Base-by-base conservation (phyloP, 1,284 basidiomycete genomes). In the Heterobasidion parviporum region DNA sequence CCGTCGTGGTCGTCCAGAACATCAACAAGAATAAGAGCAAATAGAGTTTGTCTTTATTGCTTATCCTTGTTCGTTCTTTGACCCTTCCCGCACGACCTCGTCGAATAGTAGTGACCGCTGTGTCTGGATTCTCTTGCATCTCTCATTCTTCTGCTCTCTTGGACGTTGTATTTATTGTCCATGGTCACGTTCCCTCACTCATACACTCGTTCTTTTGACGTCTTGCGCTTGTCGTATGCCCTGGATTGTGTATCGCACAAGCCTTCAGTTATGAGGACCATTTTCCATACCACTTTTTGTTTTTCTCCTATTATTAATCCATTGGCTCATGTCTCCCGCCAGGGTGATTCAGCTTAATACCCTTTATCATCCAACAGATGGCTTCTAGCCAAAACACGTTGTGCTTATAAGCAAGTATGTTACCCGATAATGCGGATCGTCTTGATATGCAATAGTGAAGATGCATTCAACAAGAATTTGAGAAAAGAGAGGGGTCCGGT, bases 1-100 rank as follows among this genome's bases (percentile, higher is more conserved):
- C 70, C 1, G 74, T 87, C 52, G 74, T 81, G 20, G 72, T 85
- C 35, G 47, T 16, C 15, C n/a, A 48, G 46, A 32, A 16, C 46
- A 16, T 48, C 18, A 32, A 32, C 46, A 48, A 48, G 46, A 48
- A 32, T 16, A 18, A 16, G 16, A 48, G 4, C 46, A 48, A 48
- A 3, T 48, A 48, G 46, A 16, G n/a, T 8, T 0, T 44, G 4
- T 5, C 1, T 26, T 26, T 6, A 26, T 26, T 26, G 26, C 26
- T 26, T 26, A 26, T 26, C 26, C 26, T 26, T 26, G 26, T 26
- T 26, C 6, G 26, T 26, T 26, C 4, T 26, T 26, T 6, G 38
- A n/a, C 38, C n/a, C n/a, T 10, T 41, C 10, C 12, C 5, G 38
- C n/a, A 41, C 10, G n/a, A n/a, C 12, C 3, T 12, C 38, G 12